A percentile compares a stretch with the other conserved stretches of the same genome.
Conservation (phyloP, 1,139 yeast genomes). For the Entelexis paramagnoliae region DNA sequence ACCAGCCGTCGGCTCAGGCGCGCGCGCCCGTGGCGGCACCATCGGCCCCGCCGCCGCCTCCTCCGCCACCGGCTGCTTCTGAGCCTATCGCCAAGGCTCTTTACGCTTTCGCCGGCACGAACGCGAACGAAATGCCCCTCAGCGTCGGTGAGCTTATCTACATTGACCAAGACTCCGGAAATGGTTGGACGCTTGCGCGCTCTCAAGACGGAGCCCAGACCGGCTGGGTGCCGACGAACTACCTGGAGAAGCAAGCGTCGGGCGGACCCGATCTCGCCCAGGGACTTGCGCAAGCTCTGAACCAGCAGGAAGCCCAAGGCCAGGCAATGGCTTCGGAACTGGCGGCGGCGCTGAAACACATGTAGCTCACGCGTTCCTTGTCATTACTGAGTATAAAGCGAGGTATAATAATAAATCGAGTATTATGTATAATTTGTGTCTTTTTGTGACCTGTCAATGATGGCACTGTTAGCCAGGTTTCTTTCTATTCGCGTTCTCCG, state of each 20-base stretch:
- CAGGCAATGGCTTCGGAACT: constrained; percentile 72
- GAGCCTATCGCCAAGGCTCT: constrained; percentile 77
- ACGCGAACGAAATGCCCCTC: constrained; percentile 70
- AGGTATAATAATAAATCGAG: no score
- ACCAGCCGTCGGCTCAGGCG: constrained; percentile 21
- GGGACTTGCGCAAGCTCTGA: constrained; percentile 66
- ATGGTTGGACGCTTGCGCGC: constrained; percentile 91
- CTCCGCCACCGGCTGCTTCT: constrained; percentile 48
- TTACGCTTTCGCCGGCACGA: constrained; percentile 82
- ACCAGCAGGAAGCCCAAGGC: constrained; percentile 51
- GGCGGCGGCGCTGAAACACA: constrained; percentile 78
- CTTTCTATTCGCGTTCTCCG: no score
- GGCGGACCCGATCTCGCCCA: constrained; percentile 37
- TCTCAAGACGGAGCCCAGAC: constrained; percentile 62
- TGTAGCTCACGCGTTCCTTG: constrained; percentile 27
- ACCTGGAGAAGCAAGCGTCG: constrained; percentile 46
- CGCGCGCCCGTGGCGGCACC: constrained; percentile 13
- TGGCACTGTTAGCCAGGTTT: no score
- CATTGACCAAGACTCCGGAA: constrained; percentile 57
- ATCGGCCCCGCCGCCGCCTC: constrained; percentile 50
- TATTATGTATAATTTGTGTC: no score
- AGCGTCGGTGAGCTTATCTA: constrained; percentile 64
- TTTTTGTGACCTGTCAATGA: no score
- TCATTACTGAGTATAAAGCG: background rate
- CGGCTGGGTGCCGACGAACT: constrained; percentile 97